Percentiles rank a stretch among this genome's conserved stretches.
These are phyloP conservation scores for Botrytis porri DNA, from an alignment of 2,329 filamentous ascomycete species.

Conservation along the genomic window DNA sequence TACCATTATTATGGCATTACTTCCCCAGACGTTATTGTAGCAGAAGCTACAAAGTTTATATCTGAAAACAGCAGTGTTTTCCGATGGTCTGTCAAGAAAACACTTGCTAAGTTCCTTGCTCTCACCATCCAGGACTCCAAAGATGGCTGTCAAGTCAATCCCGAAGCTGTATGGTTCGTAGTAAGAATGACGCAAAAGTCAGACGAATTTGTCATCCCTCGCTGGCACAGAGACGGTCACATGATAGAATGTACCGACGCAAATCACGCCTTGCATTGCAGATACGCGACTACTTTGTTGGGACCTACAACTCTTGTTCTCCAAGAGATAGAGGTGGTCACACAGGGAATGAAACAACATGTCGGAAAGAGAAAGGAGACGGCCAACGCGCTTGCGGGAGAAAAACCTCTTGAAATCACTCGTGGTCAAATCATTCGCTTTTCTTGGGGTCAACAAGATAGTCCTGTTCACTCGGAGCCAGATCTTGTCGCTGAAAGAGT, in stretches of 20 bases:
- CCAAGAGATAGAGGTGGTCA: background rate
- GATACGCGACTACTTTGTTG: background rate
- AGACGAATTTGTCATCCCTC: background rate
- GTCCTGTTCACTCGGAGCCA: conserved; percentile 21
- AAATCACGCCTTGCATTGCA: conserved; percentile 4
- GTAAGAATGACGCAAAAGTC: conserved; percentile 6
- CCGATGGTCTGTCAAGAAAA: background rate
- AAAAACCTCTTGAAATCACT: background rate
- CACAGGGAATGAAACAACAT: background rate
- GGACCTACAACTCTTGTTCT: conserved; percentile 17
- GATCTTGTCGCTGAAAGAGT: conserved; percentile 12
- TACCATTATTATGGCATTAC: conserved; percentile 6
- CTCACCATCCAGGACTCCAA: conserved; percentile 3
- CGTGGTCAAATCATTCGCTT: conserved; percentile 15
- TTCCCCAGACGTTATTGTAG: background rate
- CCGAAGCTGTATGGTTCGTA: conserved; percentile 7
- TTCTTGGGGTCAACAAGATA: conserved; percentile 16
- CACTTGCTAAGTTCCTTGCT: background rate
- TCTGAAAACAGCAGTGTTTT: background rate
- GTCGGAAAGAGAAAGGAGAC: background rate
- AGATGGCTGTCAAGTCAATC: background rate
- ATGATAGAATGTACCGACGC: conserved; percentile 9
- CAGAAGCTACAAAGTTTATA: conserved; percentile 15
- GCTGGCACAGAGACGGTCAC: conserved; percentile 18
- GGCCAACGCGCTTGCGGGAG: background rate